A percentile compares a stretch with the other conserved stretches of the same genome.
phyloP scores from a whole-genome alignment of 352 stramenopile genomes.

The Globisporangium canariense region DNA sequence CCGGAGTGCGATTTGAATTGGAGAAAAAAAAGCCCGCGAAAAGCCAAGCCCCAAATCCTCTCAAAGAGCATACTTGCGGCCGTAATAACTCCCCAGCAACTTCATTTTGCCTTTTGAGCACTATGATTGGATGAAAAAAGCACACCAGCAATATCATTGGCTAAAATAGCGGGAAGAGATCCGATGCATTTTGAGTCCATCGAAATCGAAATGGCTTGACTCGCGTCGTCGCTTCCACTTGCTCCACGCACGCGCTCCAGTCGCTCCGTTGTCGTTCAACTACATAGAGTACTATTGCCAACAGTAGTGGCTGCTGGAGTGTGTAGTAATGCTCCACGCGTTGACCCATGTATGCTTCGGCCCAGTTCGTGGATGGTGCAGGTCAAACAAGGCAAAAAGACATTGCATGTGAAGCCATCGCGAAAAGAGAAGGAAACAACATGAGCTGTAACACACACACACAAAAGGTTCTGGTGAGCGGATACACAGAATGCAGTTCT shows the following conservation, averaged over 20 bases:
- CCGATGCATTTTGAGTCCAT: not conserved
- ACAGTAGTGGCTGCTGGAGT: too few relatives aligned
- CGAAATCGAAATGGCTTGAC: not conserved
- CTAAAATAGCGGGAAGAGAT: not conserved
- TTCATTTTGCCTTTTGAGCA: too few relatives aligned
- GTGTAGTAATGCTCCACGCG: too few relatives aligned
- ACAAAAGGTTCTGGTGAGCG: too few relatives aligned
- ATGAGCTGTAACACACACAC: too few relatives aligned
- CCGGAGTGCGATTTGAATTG: slow-evolving; percentile 9
- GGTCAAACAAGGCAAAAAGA: too few relatives aligned
- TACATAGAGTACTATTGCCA: not conserved
- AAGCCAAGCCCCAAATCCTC: not conserved
- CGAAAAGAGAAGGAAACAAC: too few relatives aligned
- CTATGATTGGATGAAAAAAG: not conserved
- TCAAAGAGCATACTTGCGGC: not conserved
- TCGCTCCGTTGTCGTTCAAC: not conserved
- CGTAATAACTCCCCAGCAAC: too few relatives aligned
- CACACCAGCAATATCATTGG: not conserved
- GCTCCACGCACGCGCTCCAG: not conserved
- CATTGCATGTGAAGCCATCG: too few relatives aligned
- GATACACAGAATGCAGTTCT: too few relatives aligned
- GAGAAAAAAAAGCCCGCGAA: slow-evolving; percentile 16
- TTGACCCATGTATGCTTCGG: too few relatives aligned
- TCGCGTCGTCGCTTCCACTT: not conserved
- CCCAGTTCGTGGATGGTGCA: too few relatives aligned